Conservation (phyloP, 2,329 filamentous ascomycete genomes). For the Berkeleyomyces basicola region DNA sequence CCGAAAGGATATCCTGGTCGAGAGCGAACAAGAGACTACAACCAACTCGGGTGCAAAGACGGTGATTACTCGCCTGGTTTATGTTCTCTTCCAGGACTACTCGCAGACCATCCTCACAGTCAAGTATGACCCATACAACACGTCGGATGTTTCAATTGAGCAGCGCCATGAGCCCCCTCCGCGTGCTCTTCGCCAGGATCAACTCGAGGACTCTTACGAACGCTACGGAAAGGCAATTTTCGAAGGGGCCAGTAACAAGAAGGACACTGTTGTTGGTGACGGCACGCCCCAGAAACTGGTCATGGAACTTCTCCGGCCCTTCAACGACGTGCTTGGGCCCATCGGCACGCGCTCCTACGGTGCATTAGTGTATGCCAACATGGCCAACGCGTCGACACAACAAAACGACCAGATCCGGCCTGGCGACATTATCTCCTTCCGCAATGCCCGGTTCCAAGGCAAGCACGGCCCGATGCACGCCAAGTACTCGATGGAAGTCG, state of each 20-base stretch:
- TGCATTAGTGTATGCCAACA: slow-evolving; percentile 81
- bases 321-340: slow-evolving; percentile 58
- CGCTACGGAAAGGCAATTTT: slow-evolving; percentile 66
- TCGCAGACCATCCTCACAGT: slow-evolving; percentile 81
- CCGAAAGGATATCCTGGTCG: slow-evolving; percentile 66
- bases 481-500: slow-evolving; percentile 80
- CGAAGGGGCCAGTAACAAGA: slow-evolving; percentile 51
- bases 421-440: slow-evolving; percentile 82
- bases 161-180: slow-evolving; percentile 81
- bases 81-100: slow-evolving; percentile 87
- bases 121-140: slow-evolving; percentile 59
- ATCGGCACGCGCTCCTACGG: slow-evolving; percentile 84
- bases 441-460: slow-evolving; percentile 87
- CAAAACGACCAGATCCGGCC: slow-evolving; percentile 85
- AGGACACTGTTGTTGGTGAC: slow-evolving; percentile 69
- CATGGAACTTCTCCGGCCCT: slow-evolving; percentile 59
- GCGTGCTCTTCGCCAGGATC: slow-evolving; percentile 68
- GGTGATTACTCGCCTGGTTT: slow-evolving; percentile 62
- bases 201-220: slow-evolving; percentile 74
- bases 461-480: slow-evolving; percentile 91
- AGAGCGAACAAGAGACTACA: slow-evolving; percentile 62
- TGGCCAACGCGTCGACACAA: slow-evolving; percentile 82
- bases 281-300: slow-evolving; percentile 65
- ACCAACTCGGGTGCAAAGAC: slow-evolving; percentile 53
- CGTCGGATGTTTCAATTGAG: slow-evolving; percentile 56